Evolutionary conservation across 169 alveolate species (phyloP), one percentile per base, ranked within the genome.

Genomic region (Plasmodium malariae): DNA sequence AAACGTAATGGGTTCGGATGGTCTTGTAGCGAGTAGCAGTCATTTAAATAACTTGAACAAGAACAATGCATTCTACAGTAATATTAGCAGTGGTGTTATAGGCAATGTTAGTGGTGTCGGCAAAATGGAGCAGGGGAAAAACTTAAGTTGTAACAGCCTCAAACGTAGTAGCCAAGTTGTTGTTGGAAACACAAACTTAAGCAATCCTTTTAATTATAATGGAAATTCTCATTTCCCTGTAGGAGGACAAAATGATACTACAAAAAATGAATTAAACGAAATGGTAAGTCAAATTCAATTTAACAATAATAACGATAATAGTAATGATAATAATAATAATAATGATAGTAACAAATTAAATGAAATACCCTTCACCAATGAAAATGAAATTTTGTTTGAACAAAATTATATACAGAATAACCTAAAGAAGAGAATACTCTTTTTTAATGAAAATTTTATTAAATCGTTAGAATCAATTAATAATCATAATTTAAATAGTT

Each of bases 401-500:
- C 63, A 65, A 67, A 51, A 80, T n/a, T 63, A 80, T 71, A 14
- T n/a, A 65, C 69, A 80, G 51, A 80, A 21, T 30, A 24, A 14
- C 36, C 37, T 17, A 30, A 40, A 43, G 19, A 65, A 80, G 67
- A 80, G 49, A 65, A 30, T 80, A 7, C 19, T 19, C 11, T 80
- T 80, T 68, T 80, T 80, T 37, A 80, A 63, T 80, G 54, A 80
- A 9, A 34, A 80, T 9, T 80, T 80, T 67, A 30, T 80, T 12
- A 80, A 80, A 51, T 65, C 85, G 17, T 67, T 80, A 70, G 72
- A 80, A 80, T 24, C 5, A 67, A 80, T 80, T 49, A 70, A 26
- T 24, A 80, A 40, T 32, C 37, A 80, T 36, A 80, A 80, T 80
- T 34, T 80, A 65, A 80, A 80, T 70, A 80, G 90, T 36, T 80